Percentiles rank a stretch among this genome's conserved stretches.
These are phyloP conservation scores for Penicillium paxilli DNA, from an alignment of 495 filamentous ascomycete genomes.

Conservation along the genomic window DNA sequence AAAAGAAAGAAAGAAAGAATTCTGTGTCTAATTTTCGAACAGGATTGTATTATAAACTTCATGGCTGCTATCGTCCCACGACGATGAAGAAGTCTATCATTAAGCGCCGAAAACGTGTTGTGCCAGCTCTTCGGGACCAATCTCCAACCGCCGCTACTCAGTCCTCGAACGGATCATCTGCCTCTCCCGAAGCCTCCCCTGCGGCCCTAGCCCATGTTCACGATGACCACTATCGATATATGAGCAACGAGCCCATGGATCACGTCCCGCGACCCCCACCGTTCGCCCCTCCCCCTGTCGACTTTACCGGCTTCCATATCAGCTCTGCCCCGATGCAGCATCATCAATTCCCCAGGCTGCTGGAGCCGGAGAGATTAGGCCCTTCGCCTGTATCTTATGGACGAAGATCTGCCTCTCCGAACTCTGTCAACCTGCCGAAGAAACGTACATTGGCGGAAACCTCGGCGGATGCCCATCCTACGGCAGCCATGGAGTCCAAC, in stretches of 20 bases:
- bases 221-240: conserved; percentile 56
- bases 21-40: neutral
- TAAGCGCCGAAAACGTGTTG: conserved; percentile 92
- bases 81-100: conserved; percentile 98
- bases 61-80: conserved; percentile 87
- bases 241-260: conserved; percentile 38
- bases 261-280: conserved; percentile 31
- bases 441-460: conserved; percentile 47
- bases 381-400: conserved; percentile 35
- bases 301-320: conserved; percentile 50
- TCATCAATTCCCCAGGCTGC: conserved; percentile 41
- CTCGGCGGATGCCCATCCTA: conserved; percentile 26
- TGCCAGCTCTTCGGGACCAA: conserved; percentile 71
- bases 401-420: conserved; percentile 43
- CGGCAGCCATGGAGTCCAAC: conserved; percentile 40
- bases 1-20: too few species aligned
- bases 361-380: conserved; percentile 38
- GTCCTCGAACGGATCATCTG: conserved; percentile 46
- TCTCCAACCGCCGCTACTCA: conserved; percentile 43
- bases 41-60: conserved; percentile 98
- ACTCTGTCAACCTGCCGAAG: conserved; percentile 36
- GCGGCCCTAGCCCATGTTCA: conserved; percentile 55
- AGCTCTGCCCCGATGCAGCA: conserved; percentile 39
- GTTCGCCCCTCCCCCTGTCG: conserved; percentile 49
- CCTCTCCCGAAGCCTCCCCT: conserved; percentile 44